Evolutionary conservation across 2,329 filamentous ascomycete genomes (phyloP), one percentile per base, ranked within the genome.

Genomic region (Monilinia fructicola): DNA sequence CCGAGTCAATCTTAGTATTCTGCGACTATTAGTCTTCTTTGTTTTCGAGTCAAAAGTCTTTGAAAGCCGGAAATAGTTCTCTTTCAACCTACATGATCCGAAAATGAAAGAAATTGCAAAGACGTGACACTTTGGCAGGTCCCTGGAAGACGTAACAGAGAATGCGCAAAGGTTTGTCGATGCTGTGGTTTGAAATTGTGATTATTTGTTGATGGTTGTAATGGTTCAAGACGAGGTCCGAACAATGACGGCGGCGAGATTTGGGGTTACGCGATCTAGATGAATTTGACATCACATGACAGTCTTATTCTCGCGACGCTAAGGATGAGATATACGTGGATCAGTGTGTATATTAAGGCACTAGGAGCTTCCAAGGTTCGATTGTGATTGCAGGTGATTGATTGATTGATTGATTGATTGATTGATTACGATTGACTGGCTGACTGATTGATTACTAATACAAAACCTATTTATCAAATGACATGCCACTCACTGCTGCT

Each of bases 111-210:
- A 69, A 65, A 60, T 67, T 40, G 72, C 74, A 76, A 74, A 68
- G 72, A 75, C 73, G 60, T 54, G 67, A 74, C 70, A 64, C 74
- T 74, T 71, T 72, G 74, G 73, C 70, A 72, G 70, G 71, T 66
- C 74, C 73, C 75, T 75, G 72, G 67, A 67, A 65, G 48, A 61
- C 16, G 68, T 73, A 68, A 71, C 71, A 75, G 74, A 74, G 73
- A 69, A 71, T 70, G 71, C 74, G 60, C 73, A 74, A 73, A 76
- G 73, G 69, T 69, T 66, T 73, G 64, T 71, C 73, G 68, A 74
- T 74, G 75, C 72, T 67, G 48, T 54, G n/a, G n/a, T 26, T 26
- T 28, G 40, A 21, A 61, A 65, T 52, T 31, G 35, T 65, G 9
- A 52, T 59, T 50, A 61, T 14, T 42, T 42, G 40, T 65, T 42